phyloP scores from a whole-genome alignment of 148 eudicot genomes.

The Cornus suecica region DNA sequence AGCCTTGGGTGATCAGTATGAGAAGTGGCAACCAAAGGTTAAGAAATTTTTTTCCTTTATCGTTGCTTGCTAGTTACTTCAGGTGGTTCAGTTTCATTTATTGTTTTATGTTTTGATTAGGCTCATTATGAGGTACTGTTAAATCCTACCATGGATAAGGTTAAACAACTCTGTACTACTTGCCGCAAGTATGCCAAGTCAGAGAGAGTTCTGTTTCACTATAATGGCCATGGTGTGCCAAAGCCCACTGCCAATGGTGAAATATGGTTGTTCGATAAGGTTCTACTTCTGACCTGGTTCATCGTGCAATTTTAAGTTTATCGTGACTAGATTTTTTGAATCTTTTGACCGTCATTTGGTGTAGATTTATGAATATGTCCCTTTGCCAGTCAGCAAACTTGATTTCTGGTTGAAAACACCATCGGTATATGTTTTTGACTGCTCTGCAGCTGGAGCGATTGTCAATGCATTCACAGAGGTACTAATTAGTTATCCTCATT shows the following conservation, averaged over 20 bases:
- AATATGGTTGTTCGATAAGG: constrained; percentile 97
- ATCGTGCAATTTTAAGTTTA: neutral
- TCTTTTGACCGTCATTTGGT: constrained; percentile 16
- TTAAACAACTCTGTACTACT: constrained; percentile 80
- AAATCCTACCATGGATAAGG: constrained; percentile 92
- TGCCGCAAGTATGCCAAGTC: constrained; percentile 86
- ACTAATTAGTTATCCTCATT: constrained; percentile 2
- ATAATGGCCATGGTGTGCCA: constrained; percentile 98
- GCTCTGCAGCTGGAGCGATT: constrained; percentile 95
- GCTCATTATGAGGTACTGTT: constrained; percentile 73
- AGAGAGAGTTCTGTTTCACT: constrained; percentile 93
- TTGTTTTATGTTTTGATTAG: constrained; percentile 33
- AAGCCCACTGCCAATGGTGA: constrained; percentile 92
- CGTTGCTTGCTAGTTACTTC: neutral
- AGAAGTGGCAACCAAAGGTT: constrained; percentile 99
- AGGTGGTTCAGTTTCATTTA: neutral
- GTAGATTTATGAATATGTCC: constrained; percentile 90
- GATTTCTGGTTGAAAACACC: constrained; percentile 96
- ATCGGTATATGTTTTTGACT: constrained; percentile 92
- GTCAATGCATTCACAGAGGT: constrained; percentile 95
- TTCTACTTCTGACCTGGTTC: constrained; percentile 20
- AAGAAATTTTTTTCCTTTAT: constrained; percentile 12
- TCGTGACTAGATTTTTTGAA: constrained; percentile 8
- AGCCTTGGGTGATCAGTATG: constrained; percentile 80
- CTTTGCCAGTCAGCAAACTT: constrained; percentile 80